Conservation (phyloP, 176 grass and related monocot genomes). For the Carex scoparia region DNA sequence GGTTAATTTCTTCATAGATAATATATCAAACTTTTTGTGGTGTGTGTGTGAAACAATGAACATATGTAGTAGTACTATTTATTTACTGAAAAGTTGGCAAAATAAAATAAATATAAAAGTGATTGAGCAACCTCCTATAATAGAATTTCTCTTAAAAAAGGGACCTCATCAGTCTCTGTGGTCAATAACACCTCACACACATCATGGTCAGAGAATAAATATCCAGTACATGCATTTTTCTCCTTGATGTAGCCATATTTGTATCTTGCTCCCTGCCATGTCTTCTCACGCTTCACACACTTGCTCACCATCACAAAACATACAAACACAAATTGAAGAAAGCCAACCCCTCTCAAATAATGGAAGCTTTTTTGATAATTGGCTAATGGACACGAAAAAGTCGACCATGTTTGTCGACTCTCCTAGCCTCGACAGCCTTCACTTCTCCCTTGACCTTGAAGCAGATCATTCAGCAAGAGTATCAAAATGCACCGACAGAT, state of each 20-base stretch:
- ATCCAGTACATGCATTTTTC: neutral
- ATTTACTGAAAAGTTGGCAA: neutral
- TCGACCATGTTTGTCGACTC: neutral
- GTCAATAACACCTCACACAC: neutral
- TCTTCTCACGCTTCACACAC: neutral
- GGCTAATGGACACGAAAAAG: slow-evolving; percentile 22
- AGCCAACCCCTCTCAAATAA: slow-evolving; percentile 13
- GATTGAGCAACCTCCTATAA: neutral
- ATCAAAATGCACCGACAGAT: neutral
- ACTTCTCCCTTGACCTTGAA: neutral
- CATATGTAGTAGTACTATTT: neutral
- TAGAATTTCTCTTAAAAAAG: slow-evolving; percentile 11
- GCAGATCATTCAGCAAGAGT: neutral
- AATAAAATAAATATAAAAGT: neutral
- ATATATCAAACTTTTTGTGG: neutral
- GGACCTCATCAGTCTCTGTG: neutral
- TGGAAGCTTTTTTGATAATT: slow-evolving; percentile 51
- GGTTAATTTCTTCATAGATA: neutral
- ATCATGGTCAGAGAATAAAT: neutral
- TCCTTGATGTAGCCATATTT: neutral
- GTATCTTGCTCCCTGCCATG: neutral
- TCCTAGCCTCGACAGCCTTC: neutral
- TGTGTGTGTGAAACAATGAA: neutral
- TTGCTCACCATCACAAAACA: neutral
- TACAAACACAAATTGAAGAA: slow-evolving; percentile 24